Conservation (phyloP, 352 stramenopile genomes). For the Globisporangium middletonii region DNA sequence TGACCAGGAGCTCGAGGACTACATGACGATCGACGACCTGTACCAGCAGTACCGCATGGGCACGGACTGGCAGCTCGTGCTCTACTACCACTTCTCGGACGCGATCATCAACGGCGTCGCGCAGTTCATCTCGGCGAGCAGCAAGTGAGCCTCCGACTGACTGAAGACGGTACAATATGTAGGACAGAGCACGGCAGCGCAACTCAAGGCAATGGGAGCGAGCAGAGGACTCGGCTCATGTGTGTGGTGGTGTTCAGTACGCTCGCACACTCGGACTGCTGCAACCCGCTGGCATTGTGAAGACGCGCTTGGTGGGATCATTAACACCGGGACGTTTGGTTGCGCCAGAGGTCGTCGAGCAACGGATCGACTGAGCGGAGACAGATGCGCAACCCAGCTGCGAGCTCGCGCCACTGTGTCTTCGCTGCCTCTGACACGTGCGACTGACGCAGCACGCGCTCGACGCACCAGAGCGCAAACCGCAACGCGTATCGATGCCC, state of each 20-base stretch:
- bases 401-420: background rate
- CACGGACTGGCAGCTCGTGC: slow-evolving; percentile 56
- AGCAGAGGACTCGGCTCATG: too few relatives aligned
- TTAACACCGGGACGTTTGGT: too few relatives aligned
- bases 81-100: slow-evolving; percentile 77
- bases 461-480: slow-evolving; percentile 48
- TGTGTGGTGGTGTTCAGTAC: background rate
- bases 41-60: slow-evolving; percentile 79
- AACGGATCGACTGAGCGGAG: slow-evolving; percentile 15
- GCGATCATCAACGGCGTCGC: slow-evolving; percentile 65
- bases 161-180: background rate
- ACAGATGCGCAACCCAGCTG: background rate
- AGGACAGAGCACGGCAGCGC: background rate
- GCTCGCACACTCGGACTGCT: background rate
- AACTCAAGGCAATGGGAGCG: too few relatives aligned
- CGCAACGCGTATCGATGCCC: slow-evolving; percentile 33
- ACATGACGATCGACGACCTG: slow-evolving; percentile 68
- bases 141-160: background rate
- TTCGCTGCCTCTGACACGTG: background rate
- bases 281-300: background rate
- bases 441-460: slow-evolving; percentile 5
- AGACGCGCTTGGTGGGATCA: too few relatives aligned
- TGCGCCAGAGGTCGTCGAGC: slow-evolving; percentile 9
- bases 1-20: slow-evolving; percentile 72
- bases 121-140: slow-evolving; percentile 36